Base-by-base conservation (phyloP, 2,329 filamentous ascomycete species). In the Monosporascus sp. region DNA sequence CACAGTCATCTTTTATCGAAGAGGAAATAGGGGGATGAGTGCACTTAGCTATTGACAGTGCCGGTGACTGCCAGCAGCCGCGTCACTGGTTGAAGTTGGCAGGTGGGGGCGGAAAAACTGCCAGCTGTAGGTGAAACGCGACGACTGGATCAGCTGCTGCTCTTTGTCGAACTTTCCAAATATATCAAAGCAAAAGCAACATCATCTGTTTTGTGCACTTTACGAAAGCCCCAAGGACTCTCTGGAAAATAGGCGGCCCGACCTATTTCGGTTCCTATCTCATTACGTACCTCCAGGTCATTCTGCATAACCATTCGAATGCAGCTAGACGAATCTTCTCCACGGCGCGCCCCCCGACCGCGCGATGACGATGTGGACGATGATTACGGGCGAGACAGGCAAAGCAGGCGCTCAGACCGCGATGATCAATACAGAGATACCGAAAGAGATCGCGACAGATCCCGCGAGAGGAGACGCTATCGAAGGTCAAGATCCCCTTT, bases 401-500 rank as follows among this genome's bases (percentile, higher is more conserved):
- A 46, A 17, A 62, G 51, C 52, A 56, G 56, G 53, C 45, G 49
- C 37, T 56, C 56, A 44, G 55, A 54, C 44, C 61, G 49, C 37
- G 58, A 61, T 41, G 52, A 56, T n/a, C 38, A 38, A 18, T 51
- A 57, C 25, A 51, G 54, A 49, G 53, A 48, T 48, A 48, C 52
- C 24, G 50, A 55, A 20, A 52, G 49, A 18, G 57, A 27, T 50
- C 52, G 56, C 46, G 51, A 59, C 4, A 54, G 58, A 41, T 58
- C 61, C 22, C 55, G 60, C 38, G 60, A 60, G 31, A 58, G 52
- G 46, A 62, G 52, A 52, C 59, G 55, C 37, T 54, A 54, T 38
- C 53, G 61, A 39, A 60, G 64, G 31, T 66, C 65, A 20, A 58
- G 55, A 49, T 68, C 65, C 20, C 65, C 65, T n/a, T 43, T 46